Base-by-base conservation (phyloP, 495 filamentous ascomycete species). In the Penicillium diatomitis region DNA sequence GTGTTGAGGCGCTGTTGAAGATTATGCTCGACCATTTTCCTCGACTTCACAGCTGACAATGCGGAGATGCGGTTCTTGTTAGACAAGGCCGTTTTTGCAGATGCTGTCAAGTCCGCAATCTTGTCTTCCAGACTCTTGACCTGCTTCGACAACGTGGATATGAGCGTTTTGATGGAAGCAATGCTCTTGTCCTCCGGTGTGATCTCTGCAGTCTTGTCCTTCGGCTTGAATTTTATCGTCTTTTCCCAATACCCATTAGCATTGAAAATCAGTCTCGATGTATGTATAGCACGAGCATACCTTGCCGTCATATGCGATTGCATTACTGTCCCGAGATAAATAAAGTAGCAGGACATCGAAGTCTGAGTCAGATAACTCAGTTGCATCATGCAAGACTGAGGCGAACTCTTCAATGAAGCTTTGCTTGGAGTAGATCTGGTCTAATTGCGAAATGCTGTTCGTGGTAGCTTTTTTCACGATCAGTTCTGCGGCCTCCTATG, bases 121-220 rank as follows among this genome's bases (percentile, higher is more conserved):
- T 80, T 77, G 2, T 62, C 50, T 12, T 74, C 69, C 5, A 96
- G 70, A 32, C 73, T 68, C 5, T 78, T 74, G 20, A 90, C 72
- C 57, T 90, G 85, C 40, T 71, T 71, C 32, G 75, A 73, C 12
- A 89, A 64, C 27, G 80, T 79, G 32, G 70, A 67, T 32, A 85
- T 79, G 11, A 90, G 69, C 4, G 80, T 73, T 56, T 84, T 88
- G 32, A 95, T 76, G 32, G 80, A 83, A 2, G 88, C 88, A 48
- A 96, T 86, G 0, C 87, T 85, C 5, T 71, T 75, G 66, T 98
- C 94, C 54, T 91, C 79, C 29, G 78, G 62, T 3, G 85, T 85
- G 41, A 95, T 84, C 0, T 70, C 55, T 2, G 70, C 57, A 5
- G 70, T 63, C 12, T 75, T 63, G 29, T 72, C 64, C 31, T 64